A percentile compares a stretch with the other conserved stretches of the same genome.
phyloP scores from a whole-genome alignment of 2,329 filamentous ascomycete genomes.

The Dothistroma septosporum region DNA sequence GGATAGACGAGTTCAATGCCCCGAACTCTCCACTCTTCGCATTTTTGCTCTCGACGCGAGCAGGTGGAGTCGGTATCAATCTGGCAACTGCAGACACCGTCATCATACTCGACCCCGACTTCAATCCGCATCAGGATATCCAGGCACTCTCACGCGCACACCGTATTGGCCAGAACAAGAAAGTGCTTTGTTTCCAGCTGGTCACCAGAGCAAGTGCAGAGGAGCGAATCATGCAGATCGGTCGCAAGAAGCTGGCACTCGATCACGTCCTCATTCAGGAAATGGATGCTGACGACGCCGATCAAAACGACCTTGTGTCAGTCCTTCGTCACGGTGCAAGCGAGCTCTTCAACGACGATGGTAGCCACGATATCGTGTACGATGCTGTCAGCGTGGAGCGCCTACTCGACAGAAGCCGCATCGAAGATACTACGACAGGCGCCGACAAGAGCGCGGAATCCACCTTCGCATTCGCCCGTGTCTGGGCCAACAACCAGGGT shows the following conservation, averaged over 20 bases:
- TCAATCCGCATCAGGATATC: slow-evolving; percentile 96
- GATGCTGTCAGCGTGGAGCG: slow-evolving; percentile 79
- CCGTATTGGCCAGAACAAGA: slow-evolving; percentile 92
- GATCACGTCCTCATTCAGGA: slow-evolving; percentile 92
- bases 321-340: slow-evolving; percentile 84
- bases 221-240: slow-evolving; percentile 94
- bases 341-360: slow-evolving; percentile 75
- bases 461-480: slow-evolving; percentile 82
- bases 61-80: slow-evolving; percentile 96
- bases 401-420: slow-evolving; percentile 78
- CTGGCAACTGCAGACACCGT: slow-evolving; percentile 95
- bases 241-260: slow-evolving; percentile 90
- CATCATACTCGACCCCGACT: slow-evolving; percentile 94
- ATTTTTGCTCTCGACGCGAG: slow-evolving; percentile 88
- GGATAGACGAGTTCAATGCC: slow-evolving; percentile 90
- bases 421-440: slow-evolving; percentile 65
- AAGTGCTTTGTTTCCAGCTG: slow-evolving; percentile 90
- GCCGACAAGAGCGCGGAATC: slow-evolving; percentile 66
- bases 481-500: slow-evolving; percentile 84
- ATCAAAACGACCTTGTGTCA: slow-evolving; percentile 74
- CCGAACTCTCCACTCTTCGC: slow-evolving; percentile 78
- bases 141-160: slow-evolving; percentile 93
- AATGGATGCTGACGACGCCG: slow-evolving; percentile 79
- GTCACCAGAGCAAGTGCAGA: slow-evolving; percentile 86
- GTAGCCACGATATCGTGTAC: slow-evolving; percentile 72